Percentiles rank a stretch among this genome's conserved stretches.
Conservation (phyloP, 2,329 filamentous ascomycete genomes). For the Fusarium lateritium region DNA sequence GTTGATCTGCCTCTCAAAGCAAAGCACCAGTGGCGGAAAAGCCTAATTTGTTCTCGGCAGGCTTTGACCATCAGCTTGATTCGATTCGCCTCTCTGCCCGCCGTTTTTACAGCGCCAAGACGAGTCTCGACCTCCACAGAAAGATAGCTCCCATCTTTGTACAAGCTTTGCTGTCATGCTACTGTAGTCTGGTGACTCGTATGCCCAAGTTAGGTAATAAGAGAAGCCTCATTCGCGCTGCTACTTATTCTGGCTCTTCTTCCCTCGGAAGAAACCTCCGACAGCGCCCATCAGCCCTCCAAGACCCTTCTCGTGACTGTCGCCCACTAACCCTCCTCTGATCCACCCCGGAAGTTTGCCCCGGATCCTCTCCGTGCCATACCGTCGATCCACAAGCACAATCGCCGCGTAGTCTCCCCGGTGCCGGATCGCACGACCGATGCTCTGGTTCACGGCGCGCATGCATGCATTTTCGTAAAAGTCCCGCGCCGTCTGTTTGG, state of each 20-base stretch:
- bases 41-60: conserved; percentile 13
- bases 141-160: conserved; percentile 28
- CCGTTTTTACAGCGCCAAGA: conserved; percentile 28
- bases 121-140: conserved; percentile 37
- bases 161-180: conserved; percentile 20
- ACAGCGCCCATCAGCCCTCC: conserved; percentile 72
- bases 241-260: conserved; percentile 49
- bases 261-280: conserved; percentile 71
- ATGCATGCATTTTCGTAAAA: conserved; percentile 97
- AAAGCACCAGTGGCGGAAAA: conserved; percentile 30
- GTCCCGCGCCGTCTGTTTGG: conserved; percentile 76
- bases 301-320: conserved; percentile 66
- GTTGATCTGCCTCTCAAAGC: conserved; percentile 15
- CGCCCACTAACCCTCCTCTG: conserved; percentile 72
- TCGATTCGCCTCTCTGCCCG: conserved; percentile 34
- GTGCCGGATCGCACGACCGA: conserved; percentile 93
- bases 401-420: conserved; percentile 91
- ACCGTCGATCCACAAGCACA: conserved; percentile 85
- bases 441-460: conserved; percentile 96
- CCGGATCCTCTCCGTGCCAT: conserved; percentile 79
- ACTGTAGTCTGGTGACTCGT: conserved; percentile 9
- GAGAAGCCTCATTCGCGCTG: background rate
- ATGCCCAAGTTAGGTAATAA: conserved; percentile 7
- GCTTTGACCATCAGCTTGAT: background rate
- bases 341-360: conserved; percentile 94